Percentiles rank a stretch among this genome's conserved stretches.
Evolutionary conservation across 169 alveolate species (phyloP).

Genomic region (Eimeria sp.): DNA sequence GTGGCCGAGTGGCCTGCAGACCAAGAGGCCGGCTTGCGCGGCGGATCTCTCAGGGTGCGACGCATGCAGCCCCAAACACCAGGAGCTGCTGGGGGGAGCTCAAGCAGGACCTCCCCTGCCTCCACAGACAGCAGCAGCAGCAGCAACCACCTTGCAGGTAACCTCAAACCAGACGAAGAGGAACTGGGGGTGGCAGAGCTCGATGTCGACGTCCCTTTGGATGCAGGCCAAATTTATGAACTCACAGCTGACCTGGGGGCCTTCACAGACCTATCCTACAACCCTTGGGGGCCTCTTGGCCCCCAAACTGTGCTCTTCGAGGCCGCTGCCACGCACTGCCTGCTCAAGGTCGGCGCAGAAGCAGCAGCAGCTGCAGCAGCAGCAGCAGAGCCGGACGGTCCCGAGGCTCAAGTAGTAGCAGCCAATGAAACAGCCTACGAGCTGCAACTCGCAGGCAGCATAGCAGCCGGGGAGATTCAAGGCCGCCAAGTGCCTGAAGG

Average conservation of each 20-base stretch:
- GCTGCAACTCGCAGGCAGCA: neutral
- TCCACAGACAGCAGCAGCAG: neutral
- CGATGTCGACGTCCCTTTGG: slow-evolving; percentile 69
- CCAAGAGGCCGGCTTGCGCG: slow-evolving; percentile 78
- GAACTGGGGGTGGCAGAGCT: slow-evolving; percentile 74
- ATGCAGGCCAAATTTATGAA: slow-evolving; percentile 86
- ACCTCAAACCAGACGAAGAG: neutral
- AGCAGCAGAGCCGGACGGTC: slow-evolving; percentile 63
- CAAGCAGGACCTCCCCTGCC: neutral
- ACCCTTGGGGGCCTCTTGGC: slow-evolving; percentile 89
- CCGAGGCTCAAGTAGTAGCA: slow-evolving; percentile 46
- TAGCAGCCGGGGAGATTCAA: neutral
- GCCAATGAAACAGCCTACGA: slow-evolving; percentile 42
- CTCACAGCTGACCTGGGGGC: slow-evolving; percentile 86
- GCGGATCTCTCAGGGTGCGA: neutral
- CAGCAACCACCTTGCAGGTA: neutral
- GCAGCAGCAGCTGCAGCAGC: slow-evolving; percentile 64
- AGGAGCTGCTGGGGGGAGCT: neutral
- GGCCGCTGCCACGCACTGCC: slow-evolving; percentile 53
- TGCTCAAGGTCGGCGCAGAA: slow-evolving; percentile 25
- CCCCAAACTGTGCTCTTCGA: slow-evolving; percentile 1
- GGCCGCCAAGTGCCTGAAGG: slow-evolving; percentile 31
- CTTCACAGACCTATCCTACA: slow-evolving; percentile 87
- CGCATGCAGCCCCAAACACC: slow-evolving; percentile 43
- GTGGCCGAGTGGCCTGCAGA: slow-evolving; percentile 71